Evolutionary conservation across 1,284 basidiomycete genomes (phyloP).

Genomic region (Anthracocystis walkeri): DNA sequence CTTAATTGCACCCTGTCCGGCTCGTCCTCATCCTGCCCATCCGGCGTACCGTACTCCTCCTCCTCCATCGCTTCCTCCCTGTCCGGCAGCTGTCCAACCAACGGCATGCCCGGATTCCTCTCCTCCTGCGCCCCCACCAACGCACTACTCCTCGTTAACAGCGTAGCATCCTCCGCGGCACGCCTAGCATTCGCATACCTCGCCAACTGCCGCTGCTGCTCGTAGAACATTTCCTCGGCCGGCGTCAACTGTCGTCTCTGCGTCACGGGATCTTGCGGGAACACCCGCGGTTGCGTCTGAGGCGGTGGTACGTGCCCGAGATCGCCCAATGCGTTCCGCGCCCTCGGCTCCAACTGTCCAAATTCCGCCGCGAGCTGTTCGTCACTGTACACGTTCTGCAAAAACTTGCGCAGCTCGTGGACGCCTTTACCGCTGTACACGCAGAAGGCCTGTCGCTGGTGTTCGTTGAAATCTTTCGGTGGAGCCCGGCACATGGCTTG

Average conservation of each 20-base stretch:
- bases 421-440: slow-evolving; percentile 96
- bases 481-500: slow-evolving; percentile 90
- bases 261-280: not conserved
- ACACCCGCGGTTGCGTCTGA: not conserved
- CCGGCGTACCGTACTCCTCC: slow-evolving; percentile 32
- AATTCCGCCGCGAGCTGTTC: slow-evolving; percentile 48
- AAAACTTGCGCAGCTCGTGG: slow-evolving; percentile 79
- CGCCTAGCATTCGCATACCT: slow-evolving; percentile 36
- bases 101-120: slow-evolving; percentile 35
- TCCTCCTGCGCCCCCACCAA: slow-evolving; percentile 25
- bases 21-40: slow-evolving; percentile 13
- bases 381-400: slow-evolving; percentile 56
- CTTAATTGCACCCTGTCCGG: slow-evolving; percentile 15
- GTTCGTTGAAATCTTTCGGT: slow-evolving; percentile 89
- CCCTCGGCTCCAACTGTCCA: slow-evolving; percentile 47
- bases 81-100: slow-evolving; percentile 7
- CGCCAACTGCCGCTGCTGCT: slow-evolving; percentile 36
- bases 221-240: slow-evolving; percentile 42
- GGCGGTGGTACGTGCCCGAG: slow-evolving; percentile 1
- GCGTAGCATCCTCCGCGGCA: slow-evolving; percentile 23
- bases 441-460: slow-evolving; percentile 92
- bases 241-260: slow-evolving; percentile 12
- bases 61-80: not conserved
- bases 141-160: slow-evolving; percentile 12
- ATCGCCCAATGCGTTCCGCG: slow-evolving; percentile 29